These are phyloP conservation scores for Pseudozyma sp. DNA, from an alignment of 1,284 basidiomycete genomes.

Conservation along the genomic window DNA sequence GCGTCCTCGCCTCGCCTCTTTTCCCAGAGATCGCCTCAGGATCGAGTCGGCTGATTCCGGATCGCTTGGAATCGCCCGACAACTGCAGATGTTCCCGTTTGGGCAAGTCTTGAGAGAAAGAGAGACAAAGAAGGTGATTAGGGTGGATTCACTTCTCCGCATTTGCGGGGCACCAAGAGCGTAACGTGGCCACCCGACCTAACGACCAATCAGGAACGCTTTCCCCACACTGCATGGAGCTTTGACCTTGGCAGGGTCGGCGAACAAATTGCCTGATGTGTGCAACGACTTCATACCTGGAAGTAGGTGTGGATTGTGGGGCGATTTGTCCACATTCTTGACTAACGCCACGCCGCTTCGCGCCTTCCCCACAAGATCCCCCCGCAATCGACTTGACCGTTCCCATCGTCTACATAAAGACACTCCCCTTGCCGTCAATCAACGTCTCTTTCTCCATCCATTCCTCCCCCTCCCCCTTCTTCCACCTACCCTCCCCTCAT, in stretches of 20 bases:
- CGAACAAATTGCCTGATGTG: not conserved
- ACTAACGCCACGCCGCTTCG: too few species aligned
- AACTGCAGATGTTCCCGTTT: slow-evolving; percentile 1
- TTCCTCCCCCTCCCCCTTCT: not conserved
- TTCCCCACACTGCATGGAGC: slow-evolving; percentile 8
- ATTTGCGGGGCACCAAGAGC: slow-evolving; percentile 2
- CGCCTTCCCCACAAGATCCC: too few species aligned
- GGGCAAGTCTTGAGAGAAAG: not conserved
- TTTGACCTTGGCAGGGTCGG: too few species aligned
- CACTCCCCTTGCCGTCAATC: too few species aligned
- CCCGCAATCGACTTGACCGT: too few species aligned
- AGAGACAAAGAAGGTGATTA: not conserved
- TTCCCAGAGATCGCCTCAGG: not conserved
- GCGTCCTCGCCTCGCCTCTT: not conserved
- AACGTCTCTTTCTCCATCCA: too few species aligned
- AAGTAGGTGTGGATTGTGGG: too few species aligned
- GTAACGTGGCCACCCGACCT: not conserved
- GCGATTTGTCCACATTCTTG: too few species aligned
- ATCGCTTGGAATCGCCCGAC: not conserved
- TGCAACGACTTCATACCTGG: too few species aligned
- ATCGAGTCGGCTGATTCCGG: slow-evolving; percentile 10
- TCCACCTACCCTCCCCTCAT: not conserved
- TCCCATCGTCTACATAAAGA: too few species aligned
- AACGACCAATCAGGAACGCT: slow-evolving; percentile 15
- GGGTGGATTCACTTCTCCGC: not conserved